Evolutionary conservation across 2,329 filamentous ascomycete genomes (phyloP), one percentile per base, ranked within the genome.

Genomic region (Metarhizium album): DNA sequence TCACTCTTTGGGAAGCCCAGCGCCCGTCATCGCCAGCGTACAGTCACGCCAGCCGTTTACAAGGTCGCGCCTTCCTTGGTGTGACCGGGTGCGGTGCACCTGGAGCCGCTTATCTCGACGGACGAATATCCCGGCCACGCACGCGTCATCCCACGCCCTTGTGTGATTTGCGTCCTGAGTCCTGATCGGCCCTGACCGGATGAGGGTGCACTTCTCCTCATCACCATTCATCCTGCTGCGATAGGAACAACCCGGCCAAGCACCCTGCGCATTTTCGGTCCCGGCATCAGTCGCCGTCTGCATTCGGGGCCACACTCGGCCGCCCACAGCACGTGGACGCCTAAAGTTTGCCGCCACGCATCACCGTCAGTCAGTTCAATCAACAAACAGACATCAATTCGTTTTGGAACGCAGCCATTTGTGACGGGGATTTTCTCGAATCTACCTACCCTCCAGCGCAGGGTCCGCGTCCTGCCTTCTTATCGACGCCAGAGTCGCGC

Each of bases 321-420:
- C 20, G 23, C 46, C 33, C 16, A 23, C 46, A 48, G n/a, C 46
- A 53, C 42, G 46, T 51, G 45, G 46, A 42, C 40, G 42, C 33
- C 37, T 16, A 48, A 45, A 45, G 48, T 53, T 51, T 49, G 52
- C 48, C 46, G 42, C 52, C 27, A 33, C 35, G n/a, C 6, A 27
- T 23, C 6, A n/a, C n/a, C 46, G 24, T 23, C 22, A 14, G 14
- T 4, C n/a, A n/a, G n/a, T n/a, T n/a, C n/a, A n/a, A n/a, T 24
- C 40, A 24, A 14, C n/a, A 23, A 14, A n/a, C 14, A 42, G 7
- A 20, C 16, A 22, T 22, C 4, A 16, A 16, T 20, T 40, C 18
- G n/a, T n/a, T 35, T 35, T 4, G 14, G n/a, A n/a, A 22, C 37
- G 37, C 16, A 18, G 20, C 24, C 20, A 16, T 43, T 24, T 9